A percentile compares a stretch with the other conserved stretches of the same genome.
phyloP scores from a whole-genome alignment of 2,329 filamentous ascomycete genomes.

The Chrysoporthe puriensis region DNA sequence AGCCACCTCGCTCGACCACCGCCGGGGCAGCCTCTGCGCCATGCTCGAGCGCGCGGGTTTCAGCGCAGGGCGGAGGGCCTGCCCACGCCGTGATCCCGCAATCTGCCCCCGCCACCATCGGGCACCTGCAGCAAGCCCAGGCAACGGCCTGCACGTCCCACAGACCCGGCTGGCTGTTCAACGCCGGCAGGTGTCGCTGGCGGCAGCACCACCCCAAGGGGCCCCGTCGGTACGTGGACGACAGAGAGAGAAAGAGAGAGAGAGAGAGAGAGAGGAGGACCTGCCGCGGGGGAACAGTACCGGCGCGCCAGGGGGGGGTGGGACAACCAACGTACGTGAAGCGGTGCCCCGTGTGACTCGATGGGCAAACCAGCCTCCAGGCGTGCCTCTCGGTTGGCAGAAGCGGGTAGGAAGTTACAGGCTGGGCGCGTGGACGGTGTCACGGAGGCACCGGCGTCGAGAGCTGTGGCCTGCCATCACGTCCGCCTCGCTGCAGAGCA shows the following conservation, averaged over 20 bases:
- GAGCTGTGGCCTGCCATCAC: neutral
- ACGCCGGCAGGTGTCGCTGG: constrained; percentile 9
- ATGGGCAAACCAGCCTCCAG: neutral
- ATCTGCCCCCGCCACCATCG: constrained; percentile 24
- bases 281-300: neutral
- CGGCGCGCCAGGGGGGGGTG: neutral
- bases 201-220: neutral
- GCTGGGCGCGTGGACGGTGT: neutral
- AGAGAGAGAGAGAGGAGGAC: neutral
- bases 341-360: neutral
- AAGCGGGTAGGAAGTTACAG: neutral
- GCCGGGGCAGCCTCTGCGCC: constrained; percentile 10
- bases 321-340: neutral
- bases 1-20: neutral
- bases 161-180: constrained; percentile 12
- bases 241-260: neutral
- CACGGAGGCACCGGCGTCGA: neutral
- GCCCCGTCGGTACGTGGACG: neutral
- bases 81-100: constrained; percentile 20
- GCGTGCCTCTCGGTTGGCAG: neutral
- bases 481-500: too few relatives aligned
- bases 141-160: constrained; percentile 24
- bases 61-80: constrained; percentile 10
- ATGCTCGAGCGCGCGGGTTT: constrained; percentile 11
- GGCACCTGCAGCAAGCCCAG: constrained; percentile 16